A percentile compares a stretch with the other conserved stretches of the same genome.
Evolutionary conservation across 139 green algal genomes (phyloP).

Genomic region (Ostreobium quekettii): DNA sequence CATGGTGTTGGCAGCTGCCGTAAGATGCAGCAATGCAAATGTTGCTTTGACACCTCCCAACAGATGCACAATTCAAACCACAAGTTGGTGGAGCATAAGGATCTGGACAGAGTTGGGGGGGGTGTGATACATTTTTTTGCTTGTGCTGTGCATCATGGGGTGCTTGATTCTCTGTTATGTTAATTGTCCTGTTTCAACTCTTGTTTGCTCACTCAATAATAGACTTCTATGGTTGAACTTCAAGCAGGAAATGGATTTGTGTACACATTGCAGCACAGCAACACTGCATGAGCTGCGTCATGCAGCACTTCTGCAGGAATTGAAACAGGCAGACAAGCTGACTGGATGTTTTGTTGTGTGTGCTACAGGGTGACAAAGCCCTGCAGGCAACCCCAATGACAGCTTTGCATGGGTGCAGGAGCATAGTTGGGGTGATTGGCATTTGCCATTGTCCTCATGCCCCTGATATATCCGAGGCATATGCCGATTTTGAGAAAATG

Average conservation of each 20-base stretch:
- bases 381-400: conserved; percentile 1
- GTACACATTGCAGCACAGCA: not conserved
- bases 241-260: not conserved
- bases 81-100: too few relatives aligned
- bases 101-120: too few relatives aligned
- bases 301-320: not conserved
- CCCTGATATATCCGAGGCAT: conserved; percentile 11
- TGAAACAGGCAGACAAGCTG: not conserved
- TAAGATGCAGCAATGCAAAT: too few relatives aligned
- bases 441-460: conserved; percentile 21
- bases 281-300: not conserved
- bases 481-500: conserved; percentile 18
- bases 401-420: conserved; percentile 1
- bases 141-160: too few relatives aligned
- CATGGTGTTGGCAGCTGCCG: too few relatives aligned
- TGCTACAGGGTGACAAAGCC: not conserved
- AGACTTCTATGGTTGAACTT: not conserved
- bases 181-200: too few relatives aligned
- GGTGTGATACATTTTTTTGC: too few relatives aligned
- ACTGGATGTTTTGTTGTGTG: not conserved
- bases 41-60: too few relatives aligned
- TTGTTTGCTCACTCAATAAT: not conserved
- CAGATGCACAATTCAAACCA: too few relatives aligned
- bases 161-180: too few relatives aligned
- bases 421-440: conserved; percentile 20